Evolutionary conservation across 1,284 basidiomycete species (phyloP).

Genomic region (Pholiota adiposa): DNA sequence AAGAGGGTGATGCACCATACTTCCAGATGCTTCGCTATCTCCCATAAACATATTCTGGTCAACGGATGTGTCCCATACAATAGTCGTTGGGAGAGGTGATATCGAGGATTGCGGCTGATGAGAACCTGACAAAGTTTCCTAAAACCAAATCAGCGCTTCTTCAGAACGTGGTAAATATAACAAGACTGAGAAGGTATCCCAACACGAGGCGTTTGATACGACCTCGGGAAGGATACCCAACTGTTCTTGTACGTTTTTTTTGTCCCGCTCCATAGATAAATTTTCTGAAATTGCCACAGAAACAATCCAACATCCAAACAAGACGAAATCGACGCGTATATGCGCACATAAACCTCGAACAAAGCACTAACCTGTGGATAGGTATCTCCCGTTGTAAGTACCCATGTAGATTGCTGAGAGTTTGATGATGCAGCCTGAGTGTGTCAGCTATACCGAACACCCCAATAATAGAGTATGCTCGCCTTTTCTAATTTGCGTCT

Average conservation of each 20-base stretch:
- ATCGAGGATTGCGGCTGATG: background rate
- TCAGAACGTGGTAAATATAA: slow-evolving; percentile 2
- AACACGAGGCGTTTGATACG: background rate
- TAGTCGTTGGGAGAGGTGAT: background rate
- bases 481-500: slow-evolving; percentile 57
- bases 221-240: background rate
- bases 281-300: background rate
- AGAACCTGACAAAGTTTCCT: slow-evolving; percentile 3
- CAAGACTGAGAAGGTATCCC: background rate
- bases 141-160: background rate
- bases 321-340: background rate
- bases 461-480: slow-evolving; percentile 28
- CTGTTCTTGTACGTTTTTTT: background rate
- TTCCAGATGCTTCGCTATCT: slow-evolving; percentile 3
- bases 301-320: background rate
- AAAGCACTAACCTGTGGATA: background rate
- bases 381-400: background rate
- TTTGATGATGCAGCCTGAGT: background rate
- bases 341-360: background rate
- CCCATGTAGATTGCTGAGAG: background rate
- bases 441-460: background rate
- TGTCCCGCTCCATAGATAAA: background rate
- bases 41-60: slow-evolving; percentile 38
- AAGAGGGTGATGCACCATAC: background rate
- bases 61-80: slow-evolving; percentile 19